phyloP scores from a whole-genome alignment of 1,284 basidiomycete genomes.

The Tylopilus sp. region DNA sequence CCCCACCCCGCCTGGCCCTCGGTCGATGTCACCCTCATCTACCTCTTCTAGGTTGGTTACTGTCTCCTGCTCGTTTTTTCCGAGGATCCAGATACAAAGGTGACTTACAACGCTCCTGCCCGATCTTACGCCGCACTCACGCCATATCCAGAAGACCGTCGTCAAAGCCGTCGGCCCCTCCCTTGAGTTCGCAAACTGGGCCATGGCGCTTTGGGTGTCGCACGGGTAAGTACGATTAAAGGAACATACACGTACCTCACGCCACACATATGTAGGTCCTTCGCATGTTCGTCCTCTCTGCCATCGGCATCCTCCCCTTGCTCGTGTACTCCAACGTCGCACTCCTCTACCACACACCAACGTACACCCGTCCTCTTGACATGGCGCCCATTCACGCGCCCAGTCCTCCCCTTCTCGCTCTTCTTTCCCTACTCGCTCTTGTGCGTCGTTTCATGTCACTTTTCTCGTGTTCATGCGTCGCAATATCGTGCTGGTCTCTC shows the following conservation, averaged over 20 bases:
- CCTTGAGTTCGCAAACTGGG: constrained; percentile 77
- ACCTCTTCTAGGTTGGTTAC: constrained; percentile 70
- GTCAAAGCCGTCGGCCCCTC: constrained; percentile 75
- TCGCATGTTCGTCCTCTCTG: constrained; percentile 57
- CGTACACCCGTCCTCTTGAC: constrained; percentile 54
- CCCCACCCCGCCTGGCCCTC: constrained; percentile 64
- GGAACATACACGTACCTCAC: neutral
- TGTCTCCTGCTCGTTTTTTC: constrained; percentile 72
- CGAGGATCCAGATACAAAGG: constrained; percentile 78
- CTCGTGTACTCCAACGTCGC: constrained; percentile 66
- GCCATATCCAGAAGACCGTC: constrained; percentile 48
- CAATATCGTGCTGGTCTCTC: constrained; percentile 58
- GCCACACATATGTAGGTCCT: constrained; percentile 47
- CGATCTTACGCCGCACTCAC: neutral
- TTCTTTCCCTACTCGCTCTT: constrained; percentile 52
- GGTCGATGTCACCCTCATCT: constrained; percentile 62
- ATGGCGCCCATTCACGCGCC: constrained; percentile 71
- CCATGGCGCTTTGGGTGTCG: constrained; percentile 80
- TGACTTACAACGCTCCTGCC: constrained; percentile 18
- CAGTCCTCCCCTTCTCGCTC: constrained; percentile 47
- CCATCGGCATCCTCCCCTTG: constrained; percentile 55
- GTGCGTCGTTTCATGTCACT: constrained; percentile 27
- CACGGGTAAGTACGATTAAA: constrained; percentile 54
- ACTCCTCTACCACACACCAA: constrained; percentile 64
- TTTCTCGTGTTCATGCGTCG: neutral